phyloP scores from a whole-genome alignment of 2,329 filamentous ascomycete genomes.

The Cordyceps cateniannulata region DNA sequence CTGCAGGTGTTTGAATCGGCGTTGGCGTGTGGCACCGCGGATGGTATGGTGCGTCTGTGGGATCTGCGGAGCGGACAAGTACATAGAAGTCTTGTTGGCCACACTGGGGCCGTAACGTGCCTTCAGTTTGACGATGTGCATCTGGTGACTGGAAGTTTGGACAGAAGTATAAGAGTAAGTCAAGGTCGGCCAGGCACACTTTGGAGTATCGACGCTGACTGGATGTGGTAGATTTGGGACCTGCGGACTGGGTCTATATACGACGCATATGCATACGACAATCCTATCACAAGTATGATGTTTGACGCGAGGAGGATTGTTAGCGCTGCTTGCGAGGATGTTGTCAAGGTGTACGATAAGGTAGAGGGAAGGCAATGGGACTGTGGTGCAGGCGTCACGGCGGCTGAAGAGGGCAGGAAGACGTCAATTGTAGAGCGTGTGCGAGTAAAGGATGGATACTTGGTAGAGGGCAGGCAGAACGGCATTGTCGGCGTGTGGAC shows the following conservation, averaged over 20 bases:
- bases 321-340: conserved; percentile 80
- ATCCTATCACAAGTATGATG: conserved; percentile 91
- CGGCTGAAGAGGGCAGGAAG: conserved; percentile 57
- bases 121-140: conserved; percentile 96
- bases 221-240: conserved; percentile 83
- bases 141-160: conserved; percentile 84
- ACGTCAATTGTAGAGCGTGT: conserved; percentile 75
- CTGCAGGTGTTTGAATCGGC: conserved; percentile 95
- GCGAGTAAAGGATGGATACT: conserved; percentile 85
- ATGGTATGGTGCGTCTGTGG: conserved; percentile 96
- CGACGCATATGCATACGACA: conserved; percentile 93
- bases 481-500: conserved; percentile 90
- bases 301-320: conserved; percentile 90
- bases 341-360: conserved; percentile 98
- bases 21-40: conserved; percentile 90
- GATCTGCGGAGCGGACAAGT: conserved; percentile 94
- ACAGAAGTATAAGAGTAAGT: conserved; percentile 89
- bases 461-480: conserved; percentile 83
- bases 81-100: conserved; percentile 90
- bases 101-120: conserved; percentile 89
- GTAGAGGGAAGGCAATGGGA: conserved; percentile 94
- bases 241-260: conserved; percentile 91
- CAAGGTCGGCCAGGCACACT: background rate
- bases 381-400: conserved; percentile 75
- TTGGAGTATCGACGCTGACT: background rate